A percentile compares a stretch with the other conserved stretches of the same genome.
Evolutionary conservation across 441 rosid genomes (phyloP).

Genomic region (Sinapis alba): DNA sequence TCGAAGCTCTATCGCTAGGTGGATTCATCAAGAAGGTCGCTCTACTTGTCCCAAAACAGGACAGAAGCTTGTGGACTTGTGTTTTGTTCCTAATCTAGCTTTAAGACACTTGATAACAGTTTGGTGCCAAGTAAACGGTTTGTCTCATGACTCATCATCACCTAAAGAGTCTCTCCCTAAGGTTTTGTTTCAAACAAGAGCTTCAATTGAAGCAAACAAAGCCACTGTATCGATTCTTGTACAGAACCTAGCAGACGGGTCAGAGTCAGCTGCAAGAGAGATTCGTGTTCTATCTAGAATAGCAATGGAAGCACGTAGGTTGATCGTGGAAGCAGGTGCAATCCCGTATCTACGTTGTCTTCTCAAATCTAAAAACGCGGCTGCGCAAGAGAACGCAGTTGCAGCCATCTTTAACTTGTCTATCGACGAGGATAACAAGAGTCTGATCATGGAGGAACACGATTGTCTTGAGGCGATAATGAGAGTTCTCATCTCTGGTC

Average conservation of each 20-base stretch:
- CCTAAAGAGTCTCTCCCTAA: conserved; percentile 50
- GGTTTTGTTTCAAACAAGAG: conserved; percentile 57
- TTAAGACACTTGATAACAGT: conserved; percentile 67
- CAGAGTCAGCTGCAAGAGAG: conserved; percentile 66
- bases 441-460: conserved; percentile 71
- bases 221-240: conserved; percentile 66
- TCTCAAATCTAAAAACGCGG: conserved; percentile 52
- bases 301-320: conserved; percentile 63
- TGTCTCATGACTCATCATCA: conserved; percentile 48
- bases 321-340: conserved; percentile 83
- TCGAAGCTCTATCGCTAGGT: conserved; percentile 68
- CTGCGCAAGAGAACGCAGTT: conserved; percentile 73
- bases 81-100: conserved; percentile 74
- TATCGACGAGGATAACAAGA: conserved; percentile 65
- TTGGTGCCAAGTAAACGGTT: conserved; percentile 68
- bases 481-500: conserved; percentile 61
- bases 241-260: conserved; percentile 59
- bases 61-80: conserved; percentile 54
- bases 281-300: conserved; percentile 75
- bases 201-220: conserved; percentile 66
- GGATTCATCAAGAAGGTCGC: conserved; percentile 82
- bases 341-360: conserved; percentile 60
- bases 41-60: conserved; percentile 78
- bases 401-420: conserved; percentile 78
- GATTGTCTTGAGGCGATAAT: conserved; percentile 67